These are phyloP conservation scores for Plasmodium knowlesi DNA, from an alignment of 169 alveolate genomes.

Conservation along the genomic window DNA sequence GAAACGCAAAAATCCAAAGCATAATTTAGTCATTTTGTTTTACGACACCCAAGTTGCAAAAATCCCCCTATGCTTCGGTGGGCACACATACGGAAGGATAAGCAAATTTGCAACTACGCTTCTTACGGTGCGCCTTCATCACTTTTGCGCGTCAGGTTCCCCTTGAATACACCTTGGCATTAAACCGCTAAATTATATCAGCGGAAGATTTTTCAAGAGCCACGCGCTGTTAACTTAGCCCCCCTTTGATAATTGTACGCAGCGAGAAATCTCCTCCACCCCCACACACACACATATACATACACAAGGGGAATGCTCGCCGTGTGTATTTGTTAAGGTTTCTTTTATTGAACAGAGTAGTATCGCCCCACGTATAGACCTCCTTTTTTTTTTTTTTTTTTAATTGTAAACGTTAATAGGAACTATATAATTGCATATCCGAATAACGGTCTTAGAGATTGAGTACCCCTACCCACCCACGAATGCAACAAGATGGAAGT, in stretches of 20 bases:
- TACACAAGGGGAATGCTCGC: background rate
- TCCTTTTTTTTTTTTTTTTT: background rate
- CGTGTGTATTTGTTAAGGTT: background rate
- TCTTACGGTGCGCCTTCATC: background rate
- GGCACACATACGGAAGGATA: background rate
- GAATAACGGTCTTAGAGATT: background rate
- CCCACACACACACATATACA: too few relatives aligned
- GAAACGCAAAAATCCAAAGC: background rate
- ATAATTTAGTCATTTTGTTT: background rate
- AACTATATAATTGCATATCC: too few relatives aligned
- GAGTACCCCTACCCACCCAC: background rate
- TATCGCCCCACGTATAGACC: background rate
- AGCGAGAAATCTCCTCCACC: background rate
- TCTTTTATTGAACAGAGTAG: background rate
- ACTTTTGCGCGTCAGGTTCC: background rate
- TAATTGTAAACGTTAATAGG: background rate
- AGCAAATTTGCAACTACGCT: background rate
- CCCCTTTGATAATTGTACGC: background rate
- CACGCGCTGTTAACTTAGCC: background rate
- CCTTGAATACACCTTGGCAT: background rate
- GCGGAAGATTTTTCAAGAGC: background rate
- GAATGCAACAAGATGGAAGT: constrained; percentile 21
- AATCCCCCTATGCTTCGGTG: background rate
- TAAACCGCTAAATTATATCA: background rate
- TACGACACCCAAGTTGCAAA: background rate